A percentile compares a stretch with the other conserved stretches of the same genome.
These are phyloP conservation scores for Juncus inflexus DNA, from an alignment of 176 grass and related monocot genomes.

Conservation along the genomic window DNA sequence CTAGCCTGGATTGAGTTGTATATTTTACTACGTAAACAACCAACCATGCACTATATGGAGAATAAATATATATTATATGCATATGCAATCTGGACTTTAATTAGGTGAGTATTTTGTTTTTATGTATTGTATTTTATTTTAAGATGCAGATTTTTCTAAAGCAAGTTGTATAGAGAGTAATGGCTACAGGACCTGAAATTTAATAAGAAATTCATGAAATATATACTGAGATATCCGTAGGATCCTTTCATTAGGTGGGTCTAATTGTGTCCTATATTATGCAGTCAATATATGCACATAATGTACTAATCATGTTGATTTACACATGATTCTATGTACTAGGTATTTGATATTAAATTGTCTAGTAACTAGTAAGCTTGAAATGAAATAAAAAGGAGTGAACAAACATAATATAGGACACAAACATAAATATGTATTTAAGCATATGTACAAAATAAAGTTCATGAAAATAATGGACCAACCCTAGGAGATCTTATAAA, in stretches of 20 bases:
- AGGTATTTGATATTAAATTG: too few relatives aligned
- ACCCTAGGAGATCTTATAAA: constrained; percentile 8
- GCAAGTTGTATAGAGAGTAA: constrained; percentile 2
- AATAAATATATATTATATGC: background rate
- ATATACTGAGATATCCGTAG: background rate
- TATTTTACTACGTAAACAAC: background rate
- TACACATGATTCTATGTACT: too few relatives aligned
- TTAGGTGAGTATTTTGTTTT: background rate
- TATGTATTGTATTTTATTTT: background rate
- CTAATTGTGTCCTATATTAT: background rate
- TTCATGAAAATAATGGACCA: background rate
- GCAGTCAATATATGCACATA: background rate
- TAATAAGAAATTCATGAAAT: background rate
- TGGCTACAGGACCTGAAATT: background rate
- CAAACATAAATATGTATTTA: background rate
- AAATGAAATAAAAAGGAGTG: background rate
- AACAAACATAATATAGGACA: background rate
- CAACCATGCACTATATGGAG: too few relatives aligned
- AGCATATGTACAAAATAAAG: background rate
- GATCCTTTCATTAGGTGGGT: background rate
- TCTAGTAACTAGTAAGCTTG: too few relatives aligned
- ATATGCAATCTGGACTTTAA: constrained; percentile 22
- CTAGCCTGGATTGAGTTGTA: constrained; percentile 29
- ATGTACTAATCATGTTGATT: background rate
- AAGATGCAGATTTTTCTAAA: background rate